Base-by-base conservation (phyloP, 179 eudicot genomes). In the Beta lomatogona region DNA sequence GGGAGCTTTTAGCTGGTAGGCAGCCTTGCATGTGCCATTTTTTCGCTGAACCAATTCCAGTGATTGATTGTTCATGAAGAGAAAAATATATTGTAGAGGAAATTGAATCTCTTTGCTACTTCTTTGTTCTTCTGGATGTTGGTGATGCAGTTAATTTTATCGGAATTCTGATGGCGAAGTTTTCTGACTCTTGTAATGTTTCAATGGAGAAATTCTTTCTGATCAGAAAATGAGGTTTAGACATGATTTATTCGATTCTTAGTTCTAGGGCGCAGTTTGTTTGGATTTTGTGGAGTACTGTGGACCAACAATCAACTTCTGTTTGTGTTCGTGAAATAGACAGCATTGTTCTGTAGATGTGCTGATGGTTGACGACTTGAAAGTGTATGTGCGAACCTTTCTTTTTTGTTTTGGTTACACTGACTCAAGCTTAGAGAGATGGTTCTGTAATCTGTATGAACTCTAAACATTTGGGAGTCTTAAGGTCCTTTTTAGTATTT, bases 331-430 rank as follows among this genome's bases (percentile, higher is more conserved):
- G 3, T 63, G 36, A 22, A 21, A 63, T 63, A 63, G 11, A 63
- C 67, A 63, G 3, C 41, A 9, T 63, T 60, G 25, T n/a, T 21
- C 36, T 21, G 31, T 21, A 21, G 67, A 21, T 22, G 36, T 22
- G 31, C 15, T 10, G 1, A 63, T 22, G 10, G 10, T 63, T 21
- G 13, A 0, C 31, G 21, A 22, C 31, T 63, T 63, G 36, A 6
- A 9, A 63, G 36, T 63, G 15, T 22, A 63, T 63, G 36, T 77
- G 54, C 6, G 55, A 10, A 44, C 19, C 46, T 67, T 21, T 77
- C 28, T 45, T 11, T 53, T 19, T 77, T 59, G 66, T 67, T 50
- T 77, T 52, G 45, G 16, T 77, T 61, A 77, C 61, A 66, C 4
- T 55, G 59, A 55, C 18, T 10, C 59, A 11, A 11, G 14, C 11